A percentile compares a stretch with the other conserved stretches of the same genome.
phyloP scores from a whole-genome alignment of 768 basidiomycete species.

The Lactarius sanguifluus region DNA sequence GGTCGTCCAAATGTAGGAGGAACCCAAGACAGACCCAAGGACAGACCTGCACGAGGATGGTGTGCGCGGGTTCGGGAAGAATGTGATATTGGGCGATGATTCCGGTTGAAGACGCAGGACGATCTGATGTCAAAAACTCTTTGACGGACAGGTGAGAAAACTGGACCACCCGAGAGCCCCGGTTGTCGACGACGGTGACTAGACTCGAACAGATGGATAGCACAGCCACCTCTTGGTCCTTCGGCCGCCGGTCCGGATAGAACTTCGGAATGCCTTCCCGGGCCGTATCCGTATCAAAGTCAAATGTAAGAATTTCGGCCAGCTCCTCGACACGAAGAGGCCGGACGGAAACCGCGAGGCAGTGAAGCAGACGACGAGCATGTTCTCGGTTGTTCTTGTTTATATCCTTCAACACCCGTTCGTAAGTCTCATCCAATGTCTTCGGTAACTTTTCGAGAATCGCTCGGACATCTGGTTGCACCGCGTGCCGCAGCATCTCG shows the following conservation, averaged over 20 bases:
- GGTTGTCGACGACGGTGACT: neutral
- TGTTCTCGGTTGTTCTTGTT: neutral
- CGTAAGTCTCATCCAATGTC: neutral
- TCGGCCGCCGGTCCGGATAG: slow-evolving; percentile 8
- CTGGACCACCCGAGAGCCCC: slow-evolving; percentile 10
- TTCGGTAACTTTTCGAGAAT: slow-evolving; percentile 7
- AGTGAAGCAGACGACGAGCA: slow-evolving; percentile 17
- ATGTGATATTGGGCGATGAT: neutral
- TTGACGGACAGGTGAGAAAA: slow-evolving; percentile 21
- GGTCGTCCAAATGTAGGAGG: neutral
- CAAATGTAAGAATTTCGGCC: slow-evolving; percentile 19
- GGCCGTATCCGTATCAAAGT: slow-evolving; percentile 5
- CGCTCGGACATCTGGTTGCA: neutral
- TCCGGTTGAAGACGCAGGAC: neutral
- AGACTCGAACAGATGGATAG: slow-evolving; percentile 18
- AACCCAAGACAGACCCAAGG: neutral
- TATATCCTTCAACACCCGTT: slow-evolving; percentile 5
- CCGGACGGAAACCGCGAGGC: slow-evolving; percentile 3
- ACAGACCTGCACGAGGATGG: neutral
- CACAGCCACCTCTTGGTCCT: neutral
- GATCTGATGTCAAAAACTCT: slow-evolving; percentile 11
- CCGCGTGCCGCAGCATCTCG: neutral
- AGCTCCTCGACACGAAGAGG: neutral
- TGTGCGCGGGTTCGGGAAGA: neutral
- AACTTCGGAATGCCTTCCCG: neutral